Conservation (phyloP, 164 flowering plant species). For the Warburgia ugandensis region DNA sequence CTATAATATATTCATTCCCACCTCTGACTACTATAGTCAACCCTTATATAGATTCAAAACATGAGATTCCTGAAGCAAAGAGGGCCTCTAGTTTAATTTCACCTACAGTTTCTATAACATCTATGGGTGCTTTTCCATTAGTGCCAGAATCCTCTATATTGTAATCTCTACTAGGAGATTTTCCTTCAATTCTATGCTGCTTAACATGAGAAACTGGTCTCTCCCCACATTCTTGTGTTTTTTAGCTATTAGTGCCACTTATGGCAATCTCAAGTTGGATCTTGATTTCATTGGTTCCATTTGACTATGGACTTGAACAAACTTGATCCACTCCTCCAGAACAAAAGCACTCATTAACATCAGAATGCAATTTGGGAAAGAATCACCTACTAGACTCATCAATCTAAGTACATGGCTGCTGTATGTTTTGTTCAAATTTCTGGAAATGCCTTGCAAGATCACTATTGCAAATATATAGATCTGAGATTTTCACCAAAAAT, state of each 20-base stretch:
- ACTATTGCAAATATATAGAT: too few species aligned
- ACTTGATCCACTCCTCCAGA: constrained; percentile 15
- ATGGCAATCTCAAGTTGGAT: constrained; percentile 69
- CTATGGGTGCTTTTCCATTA: constrained; percentile 14
- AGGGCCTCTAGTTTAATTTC: constrained; percentile 18
- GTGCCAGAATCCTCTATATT: constrained; percentile 27
- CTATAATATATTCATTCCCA: constrained; percentile 2
- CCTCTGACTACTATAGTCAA: not conserved
- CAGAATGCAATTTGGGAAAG: constrained; percentile 54
- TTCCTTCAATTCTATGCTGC: constrained; percentile 25
- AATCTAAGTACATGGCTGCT: constrained; percentile 80
- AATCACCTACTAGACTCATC: constrained; percentile 70
- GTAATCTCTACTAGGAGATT: constrained; percentile 13
- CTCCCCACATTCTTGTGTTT: constrained; percentile 46
- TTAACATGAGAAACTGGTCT: constrained; percentile 43
- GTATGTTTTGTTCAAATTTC: constrained; percentile 42
- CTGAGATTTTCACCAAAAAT: too few species aligned
- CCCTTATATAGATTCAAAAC: constrained; percentile 9
- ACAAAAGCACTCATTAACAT: constrained; percentile 21
- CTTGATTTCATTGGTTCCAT: constrained; percentile 44
- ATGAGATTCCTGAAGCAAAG: constrained; percentile 15
- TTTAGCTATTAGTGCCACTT: constrained; percentile 26
- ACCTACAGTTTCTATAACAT: constrained; percentile 22
- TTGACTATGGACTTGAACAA: constrained; percentile 17
- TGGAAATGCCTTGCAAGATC: too few species aligned